Evolutionary conservation across 2,329 filamentous ascomycete genomes (phyloP).

Genomic region (Penicillium sp.): DNA sequence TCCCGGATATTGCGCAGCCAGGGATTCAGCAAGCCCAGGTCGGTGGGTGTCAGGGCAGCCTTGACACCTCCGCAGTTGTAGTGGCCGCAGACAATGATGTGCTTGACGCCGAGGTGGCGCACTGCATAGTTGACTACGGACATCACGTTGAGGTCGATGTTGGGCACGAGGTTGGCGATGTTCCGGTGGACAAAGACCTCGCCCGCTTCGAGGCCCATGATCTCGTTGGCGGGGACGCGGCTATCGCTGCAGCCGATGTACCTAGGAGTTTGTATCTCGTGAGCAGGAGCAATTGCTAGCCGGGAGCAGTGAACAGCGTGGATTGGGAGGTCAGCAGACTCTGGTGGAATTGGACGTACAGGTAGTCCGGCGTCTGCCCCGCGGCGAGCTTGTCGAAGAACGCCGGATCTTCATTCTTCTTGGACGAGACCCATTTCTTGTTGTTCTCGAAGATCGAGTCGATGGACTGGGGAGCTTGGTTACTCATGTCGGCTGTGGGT

Average conservation of each 20-base stretch:
- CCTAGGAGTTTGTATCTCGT: conserved; percentile 9
- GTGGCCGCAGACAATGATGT: conserved; percentile 71
- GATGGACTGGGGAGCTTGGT: conserved; percentile 42
- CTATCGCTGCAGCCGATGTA: conserved; percentile 41
- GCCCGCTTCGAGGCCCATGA: conserved; percentile 35
- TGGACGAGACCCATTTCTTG: conserved; percentile 63
- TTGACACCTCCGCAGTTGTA: conserved; percentile 67
- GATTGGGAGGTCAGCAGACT: neutral
- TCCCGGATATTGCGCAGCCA: conserved; percentile 71
- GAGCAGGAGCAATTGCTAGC: neutral
- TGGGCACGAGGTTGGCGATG: conserved; percentile 36
- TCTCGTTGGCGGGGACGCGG: conserved; percentile 36
- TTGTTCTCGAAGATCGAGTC: conserved; percentile 71
- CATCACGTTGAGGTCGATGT: conserved; percentile 32
- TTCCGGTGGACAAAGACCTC: conserved; percentile 39
- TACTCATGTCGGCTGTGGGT: conserved; percentile 4
- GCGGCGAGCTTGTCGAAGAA: conserved; percentile 66
- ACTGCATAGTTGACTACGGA: conserved; percentile 38
- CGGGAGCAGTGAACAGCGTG: neutral
- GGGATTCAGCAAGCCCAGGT: conserved; percentile 70
- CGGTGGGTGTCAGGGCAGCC: conserved; percentile 64
- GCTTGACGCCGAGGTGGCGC: conserved; percentile 55
- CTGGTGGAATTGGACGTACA: conserved; percentile 33
- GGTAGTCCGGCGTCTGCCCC: conserved; percentile 69
- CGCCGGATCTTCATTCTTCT: conserved; percentile 59